Evolutionary conservation across 306 rosid genomes (phyloP).

Genomic region (Ammopiptanthus mongolicus): DNA sequence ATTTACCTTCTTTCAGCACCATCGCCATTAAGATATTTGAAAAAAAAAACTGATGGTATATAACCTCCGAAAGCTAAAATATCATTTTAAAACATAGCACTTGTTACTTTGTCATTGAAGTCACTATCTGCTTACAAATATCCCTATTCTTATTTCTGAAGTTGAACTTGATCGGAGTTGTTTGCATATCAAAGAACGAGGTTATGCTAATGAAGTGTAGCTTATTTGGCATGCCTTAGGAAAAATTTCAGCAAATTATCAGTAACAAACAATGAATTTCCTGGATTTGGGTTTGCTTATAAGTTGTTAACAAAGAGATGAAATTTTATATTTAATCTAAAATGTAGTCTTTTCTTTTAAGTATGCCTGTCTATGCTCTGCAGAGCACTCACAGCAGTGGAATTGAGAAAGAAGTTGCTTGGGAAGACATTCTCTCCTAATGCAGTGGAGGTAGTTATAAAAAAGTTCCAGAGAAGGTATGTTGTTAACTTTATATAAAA

Average conservation of each 20-base stretch:
- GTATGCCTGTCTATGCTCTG: slow-evolving; percentile 3
- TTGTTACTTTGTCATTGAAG: not conserved
- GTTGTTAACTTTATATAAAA: slow-evolving; percentile 17
- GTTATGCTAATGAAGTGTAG: not conserved
- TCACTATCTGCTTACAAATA: not conserved
- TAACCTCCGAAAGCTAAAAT: not conserved
- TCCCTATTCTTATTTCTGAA: not conserved
- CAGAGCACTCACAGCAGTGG: slow-evolving; percentile 81
- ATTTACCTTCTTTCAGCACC: not conserved
- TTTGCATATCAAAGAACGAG: not conserved
- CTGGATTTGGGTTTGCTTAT: not conserved
- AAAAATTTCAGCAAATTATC: not conserved
- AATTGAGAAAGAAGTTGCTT: slow-evolving; percentile 66
- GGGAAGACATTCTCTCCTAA: slow-evolving; percentile 50
- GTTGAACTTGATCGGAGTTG: slow-evolving; percentile 13
- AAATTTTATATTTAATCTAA: not conserved
- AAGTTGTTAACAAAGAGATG: not conserved
- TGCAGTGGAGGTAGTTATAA: slow-evolving; percentile 54
- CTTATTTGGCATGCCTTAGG: slow-evolving; percentile 2
- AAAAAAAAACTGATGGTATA: not conserved
- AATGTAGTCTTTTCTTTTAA: slow-evolving; percentile 1
- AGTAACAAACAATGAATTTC: not conserved
- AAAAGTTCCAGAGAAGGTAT: slow-evolving; percentile 63
- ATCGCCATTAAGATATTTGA: not conserved
- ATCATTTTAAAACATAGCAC: not conserved